Evolutionary conservation across 148 eudicot species (phyloP).

Genomic region (Limonium bicolor): DNA sequence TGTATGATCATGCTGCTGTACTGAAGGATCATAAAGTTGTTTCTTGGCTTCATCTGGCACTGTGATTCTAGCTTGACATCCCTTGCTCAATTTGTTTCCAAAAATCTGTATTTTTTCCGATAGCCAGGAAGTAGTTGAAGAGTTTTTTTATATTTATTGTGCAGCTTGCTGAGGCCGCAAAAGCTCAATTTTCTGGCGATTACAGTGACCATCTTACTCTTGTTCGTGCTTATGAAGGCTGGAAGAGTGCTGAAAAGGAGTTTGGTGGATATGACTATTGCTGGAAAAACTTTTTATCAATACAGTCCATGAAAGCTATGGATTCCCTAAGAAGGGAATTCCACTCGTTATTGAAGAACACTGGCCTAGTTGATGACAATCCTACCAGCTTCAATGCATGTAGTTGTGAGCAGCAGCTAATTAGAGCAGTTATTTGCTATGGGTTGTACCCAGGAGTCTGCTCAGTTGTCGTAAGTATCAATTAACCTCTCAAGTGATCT

Average conservation of each 20-base stretch:
- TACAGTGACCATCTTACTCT: conserved; percentile 91
- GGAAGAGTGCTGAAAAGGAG: conserved; percentile 76
- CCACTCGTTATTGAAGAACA: conserved; percentile 59
- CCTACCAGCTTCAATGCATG: conserved; percentile 27
- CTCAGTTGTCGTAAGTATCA: conserved; percentile 76
- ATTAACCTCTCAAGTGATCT: background rate
- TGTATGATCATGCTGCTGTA: no score
- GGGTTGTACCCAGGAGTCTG: conserved; percentile 96
- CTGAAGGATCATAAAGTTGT: no score
- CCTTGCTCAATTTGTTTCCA: no score
- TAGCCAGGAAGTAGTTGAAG: background rate
- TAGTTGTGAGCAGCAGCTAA: conserved; percentile 61
- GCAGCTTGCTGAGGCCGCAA: conserved; percentile 96
- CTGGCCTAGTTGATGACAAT: conserved; percentile 66
- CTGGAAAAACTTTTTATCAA: conserved; percentile 88
- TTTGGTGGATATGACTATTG: conserved; percentile 74
- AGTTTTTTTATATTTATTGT: conserved; percentile 10
- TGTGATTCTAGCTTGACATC: no score
- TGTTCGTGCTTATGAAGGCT: conserved; percentile 89
- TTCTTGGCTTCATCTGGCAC: no score
- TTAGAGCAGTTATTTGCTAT: conserved; percentile 79
- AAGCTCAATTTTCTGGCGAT: conserved; percentile 70
- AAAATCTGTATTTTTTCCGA: background rate
- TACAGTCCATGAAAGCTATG: conserved; percentile 92
- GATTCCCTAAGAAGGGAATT: conserved; percentile 84